phyloP scores from a whole-genome alignment of 2,329 filamentous ascomycete species.

The Cercospora sp. region DNA sequence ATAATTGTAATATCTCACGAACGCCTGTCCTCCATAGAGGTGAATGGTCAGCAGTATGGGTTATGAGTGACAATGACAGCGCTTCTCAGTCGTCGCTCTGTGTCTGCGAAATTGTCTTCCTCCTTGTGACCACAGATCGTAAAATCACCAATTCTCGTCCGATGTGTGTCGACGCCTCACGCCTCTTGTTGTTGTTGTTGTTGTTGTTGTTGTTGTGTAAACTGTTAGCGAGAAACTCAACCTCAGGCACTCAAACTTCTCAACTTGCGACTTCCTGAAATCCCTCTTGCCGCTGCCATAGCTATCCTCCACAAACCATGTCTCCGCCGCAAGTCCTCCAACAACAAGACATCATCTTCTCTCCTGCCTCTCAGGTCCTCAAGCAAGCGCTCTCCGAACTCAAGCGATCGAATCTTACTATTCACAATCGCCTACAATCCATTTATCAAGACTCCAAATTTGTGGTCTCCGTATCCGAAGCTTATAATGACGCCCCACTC shows the following conservation, averaged over 20 bases:
- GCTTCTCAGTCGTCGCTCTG: neutral
- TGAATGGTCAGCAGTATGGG: neutral
- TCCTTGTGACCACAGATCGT: neutral
- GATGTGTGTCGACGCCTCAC: neutral
- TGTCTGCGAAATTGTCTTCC: neutral
- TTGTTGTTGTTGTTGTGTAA: no score
- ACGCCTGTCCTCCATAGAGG: neutral
- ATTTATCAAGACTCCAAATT: constrained; percentile 77
- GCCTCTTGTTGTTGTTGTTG: no score
- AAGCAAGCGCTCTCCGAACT: constrained; percentile 69
- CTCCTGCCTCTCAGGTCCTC: constrained; percentile 61
- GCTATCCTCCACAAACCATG: neutral
- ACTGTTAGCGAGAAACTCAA: neutral
- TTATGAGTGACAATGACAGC: neutral
- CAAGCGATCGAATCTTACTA: constrained; percentile 72
- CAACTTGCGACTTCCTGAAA: neutral
- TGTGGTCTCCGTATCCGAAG: constrained; percentile 60
- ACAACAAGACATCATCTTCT: constrained; percentile 53
- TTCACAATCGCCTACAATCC: constrained; percentile 78
- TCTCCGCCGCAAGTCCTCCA: constrained; percentile 14
- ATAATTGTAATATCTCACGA: neutral
- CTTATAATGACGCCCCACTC: constrained; percentile 62
- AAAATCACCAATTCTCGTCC: neutral
- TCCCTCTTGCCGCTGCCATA: neutral
- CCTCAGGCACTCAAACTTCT: neutral